phyloP scores from a whole-genome alignment of 371 early-diverging fungal species.

The Haplosporangium sp. region DNA sequence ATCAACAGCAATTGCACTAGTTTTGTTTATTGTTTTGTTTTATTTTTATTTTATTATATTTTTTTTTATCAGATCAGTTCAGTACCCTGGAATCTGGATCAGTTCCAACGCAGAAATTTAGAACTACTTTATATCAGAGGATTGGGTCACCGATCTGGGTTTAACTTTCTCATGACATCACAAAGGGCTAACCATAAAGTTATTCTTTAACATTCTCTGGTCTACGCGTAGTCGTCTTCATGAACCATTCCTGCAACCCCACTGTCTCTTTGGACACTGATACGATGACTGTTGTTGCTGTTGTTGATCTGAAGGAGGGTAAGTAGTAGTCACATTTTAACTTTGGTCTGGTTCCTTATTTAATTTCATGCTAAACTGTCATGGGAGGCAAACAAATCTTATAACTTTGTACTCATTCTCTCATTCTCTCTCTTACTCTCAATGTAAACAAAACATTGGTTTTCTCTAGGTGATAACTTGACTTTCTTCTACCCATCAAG shows the following conservation, averaged over 20 bases:
- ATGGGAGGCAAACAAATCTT: too few relatives aligned
- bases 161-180: not conserved
- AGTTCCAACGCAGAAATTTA: too few relatives aligned
- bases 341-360: too few relatives aligned
- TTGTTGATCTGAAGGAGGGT: constrained; percentile 64
- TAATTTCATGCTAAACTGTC: too few relatives aligned
- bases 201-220: constrained; percentile 5
- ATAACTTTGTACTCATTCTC: not conserved
- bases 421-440: not conserved
- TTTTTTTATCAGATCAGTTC: constrained; percentile 28
- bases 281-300: constrained; percentile 67
- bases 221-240: constrained; percentile 46
- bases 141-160: constrained; percentile 1
- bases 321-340: not conserved
- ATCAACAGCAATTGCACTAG: too few relatives aligned
- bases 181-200: not conserved
- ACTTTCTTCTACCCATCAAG: constrained; percentile 88
- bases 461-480: constrained; percentile 71
- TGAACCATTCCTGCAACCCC: constrained; percentile 74
- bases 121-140: too few relatives aligned
- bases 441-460: too few relatives aligned
- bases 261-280: constrained; percentile 72
- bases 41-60: constrained; percentile 5
- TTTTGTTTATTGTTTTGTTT: not conserved
- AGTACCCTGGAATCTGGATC: too few relatives aligned